Base-by-base conservation (phyloP, 1,284 basidiomycete species). In the Leccinum huronense region DNA sequence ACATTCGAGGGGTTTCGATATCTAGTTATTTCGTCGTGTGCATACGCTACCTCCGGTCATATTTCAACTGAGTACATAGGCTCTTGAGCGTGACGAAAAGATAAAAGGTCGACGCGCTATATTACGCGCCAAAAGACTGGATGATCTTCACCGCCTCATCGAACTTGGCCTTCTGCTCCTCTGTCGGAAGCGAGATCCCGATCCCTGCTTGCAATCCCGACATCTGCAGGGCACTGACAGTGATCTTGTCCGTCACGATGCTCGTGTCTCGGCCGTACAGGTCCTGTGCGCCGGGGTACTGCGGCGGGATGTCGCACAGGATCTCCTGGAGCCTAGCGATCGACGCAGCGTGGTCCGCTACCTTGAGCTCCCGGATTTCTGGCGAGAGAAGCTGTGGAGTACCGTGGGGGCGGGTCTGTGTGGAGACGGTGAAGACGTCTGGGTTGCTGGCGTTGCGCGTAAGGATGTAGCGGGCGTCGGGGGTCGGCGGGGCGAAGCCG, bases 401-500 rank as follows among this genome's bases (percentile, higher is more conserved):
- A 4, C 86, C 87, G 5, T 78, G 71, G 0, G 77, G 74, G 51
- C 88, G 84, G 13, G 81, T 68, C 4, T 83, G 78, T 23, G 82
- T 78, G 14, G 79, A 71, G 68, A 91, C 76, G 45, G 76, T 73
- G 60, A 91, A 79, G 11, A 76, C 66, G 59, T 73, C 69, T 42
- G 40, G 40, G 33, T 76, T 76, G 1, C 74, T 63, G 7, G 79
- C 68, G 57, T 79, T 76, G 48, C 65, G 70, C 16, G 83, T 81
- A 68, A 91, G 71, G 34, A 80, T 81, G 70, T 84, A 79, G 69
- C 88, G 77, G 16, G 83, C 84, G 54, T 76, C 77, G 5, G 88
- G 86, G 7, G 80, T 86, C 3, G 90, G 86, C 0, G 89, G 88
- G 16, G 84, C 86, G 70, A 92, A 90, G 53, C 90, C 90, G 53